Conservation (phyloP, 225 moss, liverwort and hornwort species). For the Marchantia paleacea region DNA sequence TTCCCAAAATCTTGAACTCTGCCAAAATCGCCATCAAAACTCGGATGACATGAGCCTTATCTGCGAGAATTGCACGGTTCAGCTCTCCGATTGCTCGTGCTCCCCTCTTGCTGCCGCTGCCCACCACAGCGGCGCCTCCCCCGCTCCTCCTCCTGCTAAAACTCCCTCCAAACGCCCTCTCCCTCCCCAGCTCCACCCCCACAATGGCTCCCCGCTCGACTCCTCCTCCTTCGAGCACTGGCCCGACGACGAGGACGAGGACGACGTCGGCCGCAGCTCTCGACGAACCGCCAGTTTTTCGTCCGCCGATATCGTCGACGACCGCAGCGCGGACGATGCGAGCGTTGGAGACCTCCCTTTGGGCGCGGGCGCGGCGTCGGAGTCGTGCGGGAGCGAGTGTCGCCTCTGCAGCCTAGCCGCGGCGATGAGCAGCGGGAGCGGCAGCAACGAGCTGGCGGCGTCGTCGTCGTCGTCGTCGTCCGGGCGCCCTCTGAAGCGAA, state of each 20-base stretch:
- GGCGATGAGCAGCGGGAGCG: slow-evolving; percentile 1
- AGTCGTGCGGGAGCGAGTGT: not conserved
- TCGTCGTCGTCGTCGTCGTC: not conserved
- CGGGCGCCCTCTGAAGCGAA: slow-evolving; percentile 27
- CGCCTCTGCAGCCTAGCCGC: not conserved
- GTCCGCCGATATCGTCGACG: slow-evolving; percentile 9
- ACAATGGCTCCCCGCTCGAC: no score
- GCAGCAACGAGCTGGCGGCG: no score
- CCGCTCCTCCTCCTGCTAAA: not conserved
- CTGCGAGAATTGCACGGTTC: not conserved
- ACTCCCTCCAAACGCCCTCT: not conserved
- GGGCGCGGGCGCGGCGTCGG: not conserved
- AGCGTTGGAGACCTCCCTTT: not conserved
- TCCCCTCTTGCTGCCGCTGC: not conserved
- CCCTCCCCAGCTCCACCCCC: not conserved
- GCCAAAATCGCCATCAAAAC: not conserved
- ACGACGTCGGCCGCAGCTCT: not conserved
- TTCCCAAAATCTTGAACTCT: not conserved
- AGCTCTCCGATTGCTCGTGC: not conserved
- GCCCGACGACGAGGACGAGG: not conserved
- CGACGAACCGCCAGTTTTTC: slow-evolving; percentile 5
- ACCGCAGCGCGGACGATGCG: not conserved
- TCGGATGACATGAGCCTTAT: not conserved
- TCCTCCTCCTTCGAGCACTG: not conserved
- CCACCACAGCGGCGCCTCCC: no score